Percentiles rank a stretch among this genome's conserved stretches.
Evolutionary conservation across 768 basidiomycete species (phyloP).

Genomic region (Lentinula guzmanii): DNA sequence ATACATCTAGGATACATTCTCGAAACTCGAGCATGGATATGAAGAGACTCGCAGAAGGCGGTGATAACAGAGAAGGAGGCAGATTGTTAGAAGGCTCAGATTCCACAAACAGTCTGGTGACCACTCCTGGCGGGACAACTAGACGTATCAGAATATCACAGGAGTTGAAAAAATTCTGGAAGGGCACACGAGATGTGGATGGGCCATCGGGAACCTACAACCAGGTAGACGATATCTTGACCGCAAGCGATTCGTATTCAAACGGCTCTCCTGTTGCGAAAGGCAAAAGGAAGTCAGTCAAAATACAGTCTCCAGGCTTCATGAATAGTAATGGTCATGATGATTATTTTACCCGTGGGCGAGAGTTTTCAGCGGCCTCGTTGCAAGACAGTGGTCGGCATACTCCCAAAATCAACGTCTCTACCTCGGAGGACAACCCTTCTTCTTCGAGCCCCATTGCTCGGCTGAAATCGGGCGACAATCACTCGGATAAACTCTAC

Average conservation of each 20-base stretch:
- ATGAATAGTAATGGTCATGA: not conserved
- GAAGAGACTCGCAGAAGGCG: not conserved
- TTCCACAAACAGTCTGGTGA: constrained; percentile 10
- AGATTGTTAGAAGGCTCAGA: not conserved
- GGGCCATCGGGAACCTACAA: constrained; percentile 10
- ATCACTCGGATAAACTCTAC: not conserved
- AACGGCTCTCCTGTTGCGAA: not conserved
- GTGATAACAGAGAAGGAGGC: not conserved
- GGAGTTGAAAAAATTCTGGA: constrained; percentile 47
- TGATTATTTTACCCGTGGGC: constrained; percentile 5
- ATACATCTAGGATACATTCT: not conserved
- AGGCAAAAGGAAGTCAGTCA: not conserved
- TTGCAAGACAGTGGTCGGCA: not conserved
- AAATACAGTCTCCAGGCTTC: not conserved
- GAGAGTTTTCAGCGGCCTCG: constrained; percentile 1
- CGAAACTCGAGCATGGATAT: not conserved
- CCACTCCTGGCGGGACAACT: constrained; percentile 25
- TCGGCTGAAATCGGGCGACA: not conserved
- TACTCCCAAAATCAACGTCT: not conserved
- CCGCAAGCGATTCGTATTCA: not conserved
- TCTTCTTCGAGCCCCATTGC: not conserved
- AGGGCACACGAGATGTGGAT: constrained; percentile 44
- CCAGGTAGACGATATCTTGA: not conserved
- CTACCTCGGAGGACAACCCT: not conserved
- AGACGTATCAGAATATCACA: constrained; percentile 19